phyloP scores from a whole-genome alignment of 75 land plant species.

The Pinus taeda region DNA sequence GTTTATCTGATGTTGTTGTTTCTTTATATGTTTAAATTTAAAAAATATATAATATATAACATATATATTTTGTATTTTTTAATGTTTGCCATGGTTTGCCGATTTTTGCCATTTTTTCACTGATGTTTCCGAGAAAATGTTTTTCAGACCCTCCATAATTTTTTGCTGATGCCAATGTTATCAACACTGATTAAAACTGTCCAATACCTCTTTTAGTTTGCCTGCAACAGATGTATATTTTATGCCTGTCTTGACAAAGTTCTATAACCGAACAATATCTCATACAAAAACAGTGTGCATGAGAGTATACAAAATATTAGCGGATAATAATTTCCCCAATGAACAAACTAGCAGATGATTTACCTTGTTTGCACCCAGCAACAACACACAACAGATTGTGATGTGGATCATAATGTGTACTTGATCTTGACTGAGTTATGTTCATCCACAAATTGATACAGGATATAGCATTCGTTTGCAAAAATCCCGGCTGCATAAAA shows the following conservation, averaged over 20 bases:
- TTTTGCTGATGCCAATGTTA: no score
- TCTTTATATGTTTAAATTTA: no score
- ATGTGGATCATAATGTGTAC: constrained; percentile 97
- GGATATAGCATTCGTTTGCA: constrained; percentile 46
- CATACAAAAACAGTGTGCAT: background rate
- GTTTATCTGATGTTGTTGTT: no score
- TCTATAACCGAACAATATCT: background rate
- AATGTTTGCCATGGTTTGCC: no score
- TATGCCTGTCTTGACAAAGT: background rate
- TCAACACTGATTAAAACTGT: background rate
- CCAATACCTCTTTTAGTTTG: background rate
- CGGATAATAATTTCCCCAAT: background rate
- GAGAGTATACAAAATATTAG: background rate
- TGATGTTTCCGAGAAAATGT: no score
- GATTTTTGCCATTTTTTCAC: no score
- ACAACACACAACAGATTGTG: constrained; percentile 88
- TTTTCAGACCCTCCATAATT: no score
- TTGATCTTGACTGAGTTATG: constrained; percentile 61
- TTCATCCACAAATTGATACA: constrained; percentile 97
- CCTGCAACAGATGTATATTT: background rate
- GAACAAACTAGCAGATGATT: background rate
- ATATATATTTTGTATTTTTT: no score
- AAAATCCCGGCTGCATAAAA: constrained; percentile 58
- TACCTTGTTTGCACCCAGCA: constrained; percentile 81
- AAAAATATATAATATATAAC: no score